Evolutionary conservation across 306 rosid species (phyloP).

Genomic region (Trichosanthes cucumerina): DNA sequence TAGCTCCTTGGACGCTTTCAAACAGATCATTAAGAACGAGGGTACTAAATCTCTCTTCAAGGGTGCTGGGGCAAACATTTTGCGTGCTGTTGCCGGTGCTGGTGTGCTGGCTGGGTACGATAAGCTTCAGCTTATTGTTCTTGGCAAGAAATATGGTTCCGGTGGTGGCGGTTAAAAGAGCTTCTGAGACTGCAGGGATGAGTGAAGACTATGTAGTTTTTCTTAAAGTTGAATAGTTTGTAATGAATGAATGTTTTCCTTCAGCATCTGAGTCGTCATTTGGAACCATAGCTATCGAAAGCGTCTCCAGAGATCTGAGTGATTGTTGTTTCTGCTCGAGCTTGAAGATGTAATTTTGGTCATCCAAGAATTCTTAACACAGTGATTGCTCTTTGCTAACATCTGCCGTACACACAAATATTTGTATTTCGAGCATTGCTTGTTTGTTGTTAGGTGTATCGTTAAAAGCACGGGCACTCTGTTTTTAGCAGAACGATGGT

Average conservation of each 20-base stretch:
- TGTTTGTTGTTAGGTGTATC: neutral
- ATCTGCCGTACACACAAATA: neutral
- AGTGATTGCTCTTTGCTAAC: neutral
- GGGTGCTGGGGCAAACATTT: conserved; percentile 86
- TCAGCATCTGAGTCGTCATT: conserved; percentile 10
- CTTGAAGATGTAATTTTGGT: neutral
- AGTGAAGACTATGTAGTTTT: conserved; percentile 13
- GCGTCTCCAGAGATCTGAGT: conserved; percentile 9
- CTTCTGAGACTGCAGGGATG: conserved; percentile 18
- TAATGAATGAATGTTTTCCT: conserved; percentile 10
- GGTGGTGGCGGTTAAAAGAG: conserved; percentile 68
- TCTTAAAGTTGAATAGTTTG: conserved; percentile 27
- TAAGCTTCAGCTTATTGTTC: conserved; percentile 64
- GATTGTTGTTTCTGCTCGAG: conserved; percentile 13
- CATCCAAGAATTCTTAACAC: neutral
- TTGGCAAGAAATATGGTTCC: conserved; percentile 92
- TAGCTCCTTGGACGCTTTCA: conserved; percentile 67
- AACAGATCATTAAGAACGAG: conserved; percentile 59
- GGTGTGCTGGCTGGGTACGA: conserved; percentile 92
- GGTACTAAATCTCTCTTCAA: conserved; percentile 78
- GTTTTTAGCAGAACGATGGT: neutral
- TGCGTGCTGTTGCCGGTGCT: conserved; percentile 92
- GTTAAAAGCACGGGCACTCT: neutral
- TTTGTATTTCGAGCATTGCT: neutral
- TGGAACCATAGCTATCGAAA: conserved; percentile 18